Evolutionary conservation across 1,284 basidiomycete species (phyloP), one percentile per base, ranked within the genome.

Genomic region (Exobasidium rhododendri): DNA sequence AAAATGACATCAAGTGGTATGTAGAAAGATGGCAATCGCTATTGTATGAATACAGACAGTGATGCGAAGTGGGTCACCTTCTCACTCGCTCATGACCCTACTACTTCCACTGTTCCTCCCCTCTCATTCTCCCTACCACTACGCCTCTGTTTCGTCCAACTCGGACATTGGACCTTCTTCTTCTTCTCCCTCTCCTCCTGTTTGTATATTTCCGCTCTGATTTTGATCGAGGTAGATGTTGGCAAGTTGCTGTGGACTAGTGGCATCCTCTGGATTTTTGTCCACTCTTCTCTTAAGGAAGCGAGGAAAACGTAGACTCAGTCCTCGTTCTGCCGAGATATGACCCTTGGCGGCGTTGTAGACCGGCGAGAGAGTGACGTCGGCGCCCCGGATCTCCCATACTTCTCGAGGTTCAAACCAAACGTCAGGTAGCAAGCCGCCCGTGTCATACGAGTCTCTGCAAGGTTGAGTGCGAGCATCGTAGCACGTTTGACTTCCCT

Each of bases 351-450:
- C 91, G 7, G 92, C 92, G 1, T 88, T 83, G 29, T 93, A 96
- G 13, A 93, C 87, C 0, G 92, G 93, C 57, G 91, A 93, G 45
- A 92, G 81, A 0, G 93, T 94, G 67, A 94, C 86, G 51, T 78
- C 77, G 3, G 93, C 92, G 20, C 91, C 91, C 24, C 89, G 85
- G 63, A 96, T 88, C 62, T 78, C 77, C 74, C 75, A 78, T 1
- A 93, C 90, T 78, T 94, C 90, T 61, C 83, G 82, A 3, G 93
- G 92, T 67, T 85, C 84, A 80, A 94, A 93, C 83, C 57, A 58
- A n/a, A 58, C 58, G 94, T 89, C 86, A 0, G 93, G 93, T 55
- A 80, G 83, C 29, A 91, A 85, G 0, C 87, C 91, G 87, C 68
- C 58, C 24, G 64, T 65, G 20, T 66, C 68, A 29, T 68, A 61